Conservation (phyloP, 495 filamentous ascomycete genomes). For the Trichocladium uniseriatum region DNA sequence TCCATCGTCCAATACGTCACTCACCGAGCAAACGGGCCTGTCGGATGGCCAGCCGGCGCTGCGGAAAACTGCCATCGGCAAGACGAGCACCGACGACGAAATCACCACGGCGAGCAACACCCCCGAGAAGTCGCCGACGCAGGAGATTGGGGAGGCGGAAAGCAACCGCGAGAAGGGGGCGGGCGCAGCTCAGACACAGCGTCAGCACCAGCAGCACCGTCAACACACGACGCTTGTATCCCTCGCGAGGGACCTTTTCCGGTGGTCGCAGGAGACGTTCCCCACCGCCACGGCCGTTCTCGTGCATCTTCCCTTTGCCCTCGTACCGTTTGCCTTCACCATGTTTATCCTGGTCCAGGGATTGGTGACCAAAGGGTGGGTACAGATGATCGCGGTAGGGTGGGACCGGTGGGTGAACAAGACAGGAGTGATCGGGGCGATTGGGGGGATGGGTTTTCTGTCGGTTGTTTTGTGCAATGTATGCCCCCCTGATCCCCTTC, state of each 20-base stretch:
- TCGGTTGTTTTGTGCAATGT: constrained; percentile 61
- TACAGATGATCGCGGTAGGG: constrained; percentile 54
- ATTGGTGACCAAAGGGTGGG: constrained; percentile 58
- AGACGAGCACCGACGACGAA: not conserved
- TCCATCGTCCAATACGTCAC: not conserved
- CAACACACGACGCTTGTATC: constrained; percentile 40
- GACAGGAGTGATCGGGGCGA: constrained; percentile 52
- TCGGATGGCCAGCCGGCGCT: not conserved
- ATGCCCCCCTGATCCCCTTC: constrained; percentile 24
- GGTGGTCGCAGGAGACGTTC: constrained; percentile 56
- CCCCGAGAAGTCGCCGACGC: not conserved
- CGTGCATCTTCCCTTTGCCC: constrained; percentile 49
- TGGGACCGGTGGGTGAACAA: constrained; percentile 59
- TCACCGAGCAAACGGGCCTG: not conserved
- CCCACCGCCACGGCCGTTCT: constrained; percentile 53
- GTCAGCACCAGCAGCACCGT: not conserved
- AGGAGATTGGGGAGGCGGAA: not conserved
- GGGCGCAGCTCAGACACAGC: not conserved
- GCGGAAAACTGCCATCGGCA: not conserved
- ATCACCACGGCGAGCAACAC: not conserved
- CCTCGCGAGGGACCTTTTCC: constrained; percentile 29
- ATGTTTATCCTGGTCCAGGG: constrained; percentile 64
- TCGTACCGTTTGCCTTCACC: constrained; percentile 54
- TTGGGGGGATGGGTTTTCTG: constrained; percentile 59
- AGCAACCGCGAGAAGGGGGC: not conserved